Conservation (phyloP, 345 rosid genomes). For the Physaria fendleri region DNA sequence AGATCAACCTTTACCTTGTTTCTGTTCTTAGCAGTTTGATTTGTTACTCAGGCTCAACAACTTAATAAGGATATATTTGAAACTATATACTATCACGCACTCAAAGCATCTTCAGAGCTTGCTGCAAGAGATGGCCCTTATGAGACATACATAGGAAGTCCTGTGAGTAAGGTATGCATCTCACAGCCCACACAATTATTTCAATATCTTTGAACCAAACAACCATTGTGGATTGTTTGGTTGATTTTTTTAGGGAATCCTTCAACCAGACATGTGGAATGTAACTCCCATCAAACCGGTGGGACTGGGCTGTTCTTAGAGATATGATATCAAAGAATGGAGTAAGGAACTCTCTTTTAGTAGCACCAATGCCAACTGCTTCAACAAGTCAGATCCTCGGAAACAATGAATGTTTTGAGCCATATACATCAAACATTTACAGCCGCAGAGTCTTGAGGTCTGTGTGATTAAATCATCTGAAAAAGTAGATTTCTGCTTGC, state of each 20-base stretch:
- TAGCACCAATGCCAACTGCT: slow-evolving; percentile 84
- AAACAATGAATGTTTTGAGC: slow-evolving; percentile 73
- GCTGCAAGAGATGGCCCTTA: not conserved
- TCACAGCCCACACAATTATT: not conserved
- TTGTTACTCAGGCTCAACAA: not conserved
- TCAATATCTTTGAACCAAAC: too few relatives aligned
- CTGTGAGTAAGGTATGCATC: not conserved
- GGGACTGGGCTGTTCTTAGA: not conserved
- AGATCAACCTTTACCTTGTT: not conserved
- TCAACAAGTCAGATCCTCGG: slow-evolving; percentile 88
- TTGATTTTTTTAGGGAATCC: not conserved
- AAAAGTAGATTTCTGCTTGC: not conserved
- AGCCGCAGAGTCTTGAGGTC: slow-evolving; percentile 67
- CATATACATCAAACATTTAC: slow-evolving; percentile 71
- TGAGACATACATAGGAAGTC: not conserved
- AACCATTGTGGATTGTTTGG: not conserved
- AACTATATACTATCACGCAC: not conserved
- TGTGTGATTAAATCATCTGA: too few relatives aligned
- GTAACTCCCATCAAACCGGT: not conserved
- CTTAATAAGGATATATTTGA: not conserved
- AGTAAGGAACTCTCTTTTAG: slow-evolving; percentile 2
- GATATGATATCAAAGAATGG: not conserved
- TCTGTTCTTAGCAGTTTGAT: not conserved
- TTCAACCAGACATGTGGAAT: not conserved
- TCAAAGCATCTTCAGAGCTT: not conserved